These are phyloP conservation scores for Silene coronaria DNA, from an alignment of 179 eudicot species.

Conservation along the genomic window DNA sequence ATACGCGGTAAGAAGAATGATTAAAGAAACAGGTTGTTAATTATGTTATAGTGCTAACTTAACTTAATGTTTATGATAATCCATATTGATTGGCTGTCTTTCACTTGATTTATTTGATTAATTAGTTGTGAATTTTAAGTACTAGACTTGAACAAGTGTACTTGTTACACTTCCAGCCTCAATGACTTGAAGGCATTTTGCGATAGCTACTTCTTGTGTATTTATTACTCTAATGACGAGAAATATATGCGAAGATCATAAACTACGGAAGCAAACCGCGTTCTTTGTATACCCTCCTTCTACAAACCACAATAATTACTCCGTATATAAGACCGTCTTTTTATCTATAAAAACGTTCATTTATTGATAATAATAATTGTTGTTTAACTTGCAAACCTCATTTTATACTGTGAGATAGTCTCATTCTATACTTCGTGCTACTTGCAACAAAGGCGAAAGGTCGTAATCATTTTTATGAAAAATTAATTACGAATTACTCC, in stretches of 20 bases:
- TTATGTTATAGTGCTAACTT: background rate
- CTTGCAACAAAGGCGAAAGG: no score
- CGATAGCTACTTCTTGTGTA: background rate
- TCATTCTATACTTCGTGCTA: no score
- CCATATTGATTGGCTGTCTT: conserved; percentile 27
- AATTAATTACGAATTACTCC: no score
- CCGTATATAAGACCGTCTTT: no score
- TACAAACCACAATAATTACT: no score
- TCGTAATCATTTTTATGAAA: no score
- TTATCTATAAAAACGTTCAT: no score
- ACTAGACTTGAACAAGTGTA: conserved; percentile 9
- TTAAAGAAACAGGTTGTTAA: conserved; percentile 22
- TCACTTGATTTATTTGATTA: conserved; percentile 21
- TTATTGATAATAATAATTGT: no score
- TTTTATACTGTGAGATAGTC: no score
- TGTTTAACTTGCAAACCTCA: no score
- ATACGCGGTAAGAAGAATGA: conserved; percentile 26
- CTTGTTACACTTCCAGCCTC: conserved; percentile 4
- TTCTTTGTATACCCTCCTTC: background rate
- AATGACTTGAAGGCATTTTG: background rate
- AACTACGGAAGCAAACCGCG: background rate
- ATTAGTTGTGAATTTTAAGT: background rate
- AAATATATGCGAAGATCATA: background rate
- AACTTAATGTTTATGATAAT: conserved; percentile 13
- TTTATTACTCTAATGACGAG: background rate